A percentile compares a stretch with the other conserved stretches of the same genome.
phyloP scores from a whole-genome alignment of 2,329 filamentous ascomycete genomes.

The Stagonosporopsis vannaccii region DNA sequence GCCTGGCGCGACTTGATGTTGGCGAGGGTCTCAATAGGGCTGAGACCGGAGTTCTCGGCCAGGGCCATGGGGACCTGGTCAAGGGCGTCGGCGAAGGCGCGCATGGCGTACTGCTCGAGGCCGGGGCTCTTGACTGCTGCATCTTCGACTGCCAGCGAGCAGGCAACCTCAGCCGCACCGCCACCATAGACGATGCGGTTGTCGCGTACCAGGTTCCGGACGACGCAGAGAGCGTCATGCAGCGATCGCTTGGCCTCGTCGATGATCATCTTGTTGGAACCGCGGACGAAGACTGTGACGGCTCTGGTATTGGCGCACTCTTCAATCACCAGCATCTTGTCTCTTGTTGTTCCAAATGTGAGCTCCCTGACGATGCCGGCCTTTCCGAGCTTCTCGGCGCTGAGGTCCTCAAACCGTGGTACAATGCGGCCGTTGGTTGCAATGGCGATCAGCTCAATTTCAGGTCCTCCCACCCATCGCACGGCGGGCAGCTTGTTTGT shows the following conservation, averaged over 20 bases:
- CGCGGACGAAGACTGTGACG: constrained; percentile 94
- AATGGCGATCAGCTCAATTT: constrained; percentile 98
- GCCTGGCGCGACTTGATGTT: constrained; percentile 96
- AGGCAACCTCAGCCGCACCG: constrained; percentile 95
- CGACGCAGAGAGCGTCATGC: constrained; percentile 96
- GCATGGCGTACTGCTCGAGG: constrained; percentile 99
- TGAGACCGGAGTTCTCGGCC: constrained; percentile 95
- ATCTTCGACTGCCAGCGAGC: constrained; percentile 94
- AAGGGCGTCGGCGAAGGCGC: constrained; percentile 93
- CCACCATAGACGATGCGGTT: constrained; percentile 98
- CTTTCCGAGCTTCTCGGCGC: constrained; percentile 84
- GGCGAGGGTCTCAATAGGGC: constrained; percentile 93
- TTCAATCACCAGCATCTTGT: constrained; percentile 99
- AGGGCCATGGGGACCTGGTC: constrained; percentile 94
- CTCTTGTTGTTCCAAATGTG: constrained; percentile 94
- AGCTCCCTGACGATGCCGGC: constrained; percentile 93
- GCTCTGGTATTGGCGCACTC: constrained; percentile 98
- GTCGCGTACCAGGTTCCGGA: constrained; percentile 93
- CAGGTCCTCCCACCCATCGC: constrained; percentile 95
- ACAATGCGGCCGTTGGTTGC: constrained; percentile 98
- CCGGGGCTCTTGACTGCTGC: constrained; percentile 93
- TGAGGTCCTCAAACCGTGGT: constrained; percentile 94
- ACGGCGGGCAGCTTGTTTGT: constrained; percentile 97
- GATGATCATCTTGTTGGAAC: constrained; percentile 99
- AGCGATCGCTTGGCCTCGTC: constrained; percentile 98